Conservation (phyloP, 2,329 filamentous ascomycete genomes). For the Phialocephala subalpina region DNA sequence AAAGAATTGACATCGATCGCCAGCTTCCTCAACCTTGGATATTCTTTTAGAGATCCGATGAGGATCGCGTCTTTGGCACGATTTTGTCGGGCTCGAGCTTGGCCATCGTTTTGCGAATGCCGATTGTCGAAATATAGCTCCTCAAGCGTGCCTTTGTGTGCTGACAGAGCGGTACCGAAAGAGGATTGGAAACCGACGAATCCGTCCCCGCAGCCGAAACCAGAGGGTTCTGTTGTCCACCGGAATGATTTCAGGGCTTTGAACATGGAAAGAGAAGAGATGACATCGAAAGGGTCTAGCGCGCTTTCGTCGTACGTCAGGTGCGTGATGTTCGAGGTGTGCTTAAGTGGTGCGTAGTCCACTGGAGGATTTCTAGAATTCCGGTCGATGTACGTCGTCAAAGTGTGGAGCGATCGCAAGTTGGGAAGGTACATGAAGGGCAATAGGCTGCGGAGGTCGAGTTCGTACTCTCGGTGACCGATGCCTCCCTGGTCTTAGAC, state of each 20-base stretch:
- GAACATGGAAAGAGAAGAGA: constrained; percentile 11
- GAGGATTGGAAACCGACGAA: constrained; percentile 14
- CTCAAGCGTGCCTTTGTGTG: constrained; percentile 18
- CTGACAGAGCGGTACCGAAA: constrained; percentile 13
- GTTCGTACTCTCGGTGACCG: constrained; percentile 25
- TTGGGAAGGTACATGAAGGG: constrained; percentile 25
- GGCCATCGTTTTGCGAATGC: constrained; percentile 1
- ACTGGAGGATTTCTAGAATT: not conserved
- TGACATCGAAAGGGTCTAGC: constrained; percentile 10
- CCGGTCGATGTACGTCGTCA: constrained; percentile 12
- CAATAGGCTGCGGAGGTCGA: constrained; percentile 17
- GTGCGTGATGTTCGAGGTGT: constrained; percentile 23
- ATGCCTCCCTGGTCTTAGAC: constrained; percentile 19
- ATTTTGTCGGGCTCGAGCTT: not conserved
- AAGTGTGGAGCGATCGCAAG: constrained; percentile 21
- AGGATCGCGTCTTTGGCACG: constrained; percentile 13
- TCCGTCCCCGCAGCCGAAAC: constrained; percentile 8
- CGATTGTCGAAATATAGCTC: constrained; percentile 25
- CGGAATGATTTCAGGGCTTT: constrained; percentile 21
- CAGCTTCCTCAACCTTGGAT: constrained; percentile 11
- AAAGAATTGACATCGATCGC: constrained; percentile 27
- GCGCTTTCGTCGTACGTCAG: constrained; percentile 24
- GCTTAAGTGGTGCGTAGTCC: constrained; percentile 13
- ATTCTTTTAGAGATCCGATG: constrained; percentile 28
- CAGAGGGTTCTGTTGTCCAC: constrained; percentile 15